Conservation (phyloP, 2,329 filamentous ascomycete species). For the Acrocalymma vagum region DNA sequence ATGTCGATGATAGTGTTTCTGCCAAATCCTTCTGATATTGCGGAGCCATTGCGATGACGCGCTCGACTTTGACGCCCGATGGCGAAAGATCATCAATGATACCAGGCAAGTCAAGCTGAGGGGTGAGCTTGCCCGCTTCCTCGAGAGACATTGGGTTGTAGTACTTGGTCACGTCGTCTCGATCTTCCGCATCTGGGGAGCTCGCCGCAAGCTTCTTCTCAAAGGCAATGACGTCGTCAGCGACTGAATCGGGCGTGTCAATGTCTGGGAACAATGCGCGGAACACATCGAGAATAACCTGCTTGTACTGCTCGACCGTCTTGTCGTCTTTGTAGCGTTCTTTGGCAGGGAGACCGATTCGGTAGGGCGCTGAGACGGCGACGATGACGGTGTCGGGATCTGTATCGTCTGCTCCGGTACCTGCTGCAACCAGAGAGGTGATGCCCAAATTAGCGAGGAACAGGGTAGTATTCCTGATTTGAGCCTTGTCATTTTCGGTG, state of each 20-base stretch:
- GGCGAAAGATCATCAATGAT: slow-evolving; percentile 64
- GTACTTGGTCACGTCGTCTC: slow-evolving; percentile 70
- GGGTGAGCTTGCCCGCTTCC: slow-evolving; percentile 64
- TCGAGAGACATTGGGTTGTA: slow-evolving; percentile 70
- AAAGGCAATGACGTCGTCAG: slow-evolving; percentile 54
- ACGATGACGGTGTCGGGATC: slow-evolving; percentile 63
- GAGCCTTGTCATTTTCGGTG: no score
- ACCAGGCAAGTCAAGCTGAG: slow-evolving; percentile 63
- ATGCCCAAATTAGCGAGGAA: slow-evolving; percentile 59
- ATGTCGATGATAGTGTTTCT: slow-evolving; percentile 61
- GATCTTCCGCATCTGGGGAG: slow-evolving; percentile 66
- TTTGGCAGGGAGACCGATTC: slow-evolving; percentile 52
- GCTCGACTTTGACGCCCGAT: slow-evolving; percentile 57
- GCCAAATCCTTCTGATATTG: slow-evolving; percentile 68
- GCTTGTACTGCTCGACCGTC: slow-evolving; percentile 39
- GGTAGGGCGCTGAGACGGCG: slow-evolving; percentile 58
- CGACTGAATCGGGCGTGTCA: slow-evolving; percentile 42
- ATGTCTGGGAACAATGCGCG: slow-evolving; percentile 29
- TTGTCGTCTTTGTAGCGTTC: slow-evolving; percentile 45
- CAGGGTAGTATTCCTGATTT: no score
- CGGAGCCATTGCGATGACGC: slow-evolving; percentile 67
- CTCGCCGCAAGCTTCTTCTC: slow-evolving; percentile 69
- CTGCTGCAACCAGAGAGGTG: slow-evolving; percentile 32
- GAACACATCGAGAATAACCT: slow-evolving; percentile 32
- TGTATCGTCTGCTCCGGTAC: slow-evolving; percentile 57